Evolutionary conservation across 2,329 filamentous ascomycete species (phyloP), one percentile per base, ranked within the genome.

Genomic region (Claviceps capensis): DNA sequence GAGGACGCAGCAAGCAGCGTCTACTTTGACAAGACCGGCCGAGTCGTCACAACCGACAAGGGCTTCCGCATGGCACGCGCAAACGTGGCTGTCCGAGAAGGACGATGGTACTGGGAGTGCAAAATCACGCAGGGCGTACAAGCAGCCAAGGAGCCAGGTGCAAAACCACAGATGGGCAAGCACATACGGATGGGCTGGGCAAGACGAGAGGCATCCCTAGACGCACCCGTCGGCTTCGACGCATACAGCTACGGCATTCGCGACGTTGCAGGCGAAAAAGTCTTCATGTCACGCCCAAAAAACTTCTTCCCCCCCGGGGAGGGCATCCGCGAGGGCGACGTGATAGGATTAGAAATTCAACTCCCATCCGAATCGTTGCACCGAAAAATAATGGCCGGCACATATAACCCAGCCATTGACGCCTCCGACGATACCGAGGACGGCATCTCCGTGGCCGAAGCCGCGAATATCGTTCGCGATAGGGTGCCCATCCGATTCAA

Each of bases 401-500:
- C 85, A 47, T 96, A 91, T 70, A 95, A 96, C 62, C 88, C 88
- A 1, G 82, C 86, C 2, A 81, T 90, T 1, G 90, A 96, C 62
- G 64, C 79, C 1, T 69, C 75, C 42, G 78, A 83, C 57, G 80
- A 83, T 16, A 16, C 13, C 16, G 34, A 37, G 34, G 34, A 26
- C 19, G 34, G 26, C 34, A n/a, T 13, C 45, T 65, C 72, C 2
- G 73, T 77, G 0, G 74, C 77, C n/a, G 76, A 79, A 55, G 78
- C 78, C 0, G 71, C 81, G 16, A 93, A 97, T 65, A 86, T 97
- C 56, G 87, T 98, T 54, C 88, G 94, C 56, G 94, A 98, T 67
- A 86, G 93, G 48, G 88, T 96, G 45, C 90, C 93, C 1, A 95
- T 97, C 58, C 83, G 90, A 9, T 94, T 95, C 73, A 96, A 95